A percentile compares a stretch with the other conserved stretches of the same genome.
phyloP scores from a whole-genome alignment of 169 alveolate genomes.

The Toxoplasma gondii region DNA sequence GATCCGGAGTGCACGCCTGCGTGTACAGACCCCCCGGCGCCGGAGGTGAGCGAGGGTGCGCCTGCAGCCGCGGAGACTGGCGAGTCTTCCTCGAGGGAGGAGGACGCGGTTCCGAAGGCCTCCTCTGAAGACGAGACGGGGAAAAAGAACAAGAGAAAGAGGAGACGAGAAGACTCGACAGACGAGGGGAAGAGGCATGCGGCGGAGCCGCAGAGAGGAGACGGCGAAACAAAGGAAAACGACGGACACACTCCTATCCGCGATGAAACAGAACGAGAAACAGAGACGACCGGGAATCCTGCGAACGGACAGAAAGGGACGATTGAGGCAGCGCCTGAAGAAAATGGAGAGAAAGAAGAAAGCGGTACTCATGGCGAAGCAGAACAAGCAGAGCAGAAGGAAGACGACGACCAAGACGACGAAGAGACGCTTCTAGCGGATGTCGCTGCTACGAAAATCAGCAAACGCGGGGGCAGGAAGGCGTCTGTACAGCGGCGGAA shows the following conservation, averaged over 20 bases:
- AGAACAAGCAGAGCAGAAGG: background rate
- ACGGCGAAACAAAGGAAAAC: background rate
- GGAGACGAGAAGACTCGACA: background rate
- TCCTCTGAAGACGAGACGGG: constrained; percentile 72
- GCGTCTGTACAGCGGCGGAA: background rate
- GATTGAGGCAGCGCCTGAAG: background rate
- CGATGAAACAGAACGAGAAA: background rate
- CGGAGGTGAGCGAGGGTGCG: too few relatives aligned
- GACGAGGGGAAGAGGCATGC: background rate
- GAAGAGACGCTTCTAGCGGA: background rate
- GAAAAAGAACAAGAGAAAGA: background rate
- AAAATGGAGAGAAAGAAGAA: background rate
- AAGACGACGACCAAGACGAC: background rate
- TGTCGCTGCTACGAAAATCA: background rate
- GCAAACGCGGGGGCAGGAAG: background rate
- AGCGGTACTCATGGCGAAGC: background rate
- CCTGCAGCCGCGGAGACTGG: too few relatives aligned
- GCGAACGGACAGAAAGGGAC: background rate
- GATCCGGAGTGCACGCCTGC: background rate
- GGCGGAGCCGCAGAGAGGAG: constrained; percentile 14
- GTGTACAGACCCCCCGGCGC: too few relatives aligned
- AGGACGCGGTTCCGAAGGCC: background rate
- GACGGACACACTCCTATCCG: background rate
- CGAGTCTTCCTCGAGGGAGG: too few relatives aligned
- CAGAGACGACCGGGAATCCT: background rate